A percentile compares a stretch with the other conserved stretches of the same genome.
Conservation (phyloP, 2,329 filamentous ascomycete genomes). For the Sarocladiaceae sp. region DNA sequence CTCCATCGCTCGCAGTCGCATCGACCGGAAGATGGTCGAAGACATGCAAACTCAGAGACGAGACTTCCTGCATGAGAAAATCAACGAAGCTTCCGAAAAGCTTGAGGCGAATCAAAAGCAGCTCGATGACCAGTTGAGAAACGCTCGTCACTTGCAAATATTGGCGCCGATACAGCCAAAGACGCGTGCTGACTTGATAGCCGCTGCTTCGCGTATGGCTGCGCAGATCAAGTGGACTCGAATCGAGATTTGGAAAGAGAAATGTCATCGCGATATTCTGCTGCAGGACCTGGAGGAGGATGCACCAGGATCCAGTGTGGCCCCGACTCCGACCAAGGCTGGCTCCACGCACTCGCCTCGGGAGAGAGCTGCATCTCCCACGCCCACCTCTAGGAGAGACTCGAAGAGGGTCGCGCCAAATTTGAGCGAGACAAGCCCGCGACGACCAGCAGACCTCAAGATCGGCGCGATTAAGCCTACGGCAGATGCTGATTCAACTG, state of each 20-base stretch:
- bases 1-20: conserved; percentile 66
- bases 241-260: conserved; percentile 88
- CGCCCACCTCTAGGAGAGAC: conserved; percentile 20
- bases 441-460: conserved; percentile 21
- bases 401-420: conserved; percentile 22
- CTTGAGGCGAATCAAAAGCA: conserved; percentile 69
- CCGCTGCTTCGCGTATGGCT: conserved; percentile 77
- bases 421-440: conserved; percentile 20
- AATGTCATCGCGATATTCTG: conserved; percentile 86
- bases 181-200: conserved; percentile 80
- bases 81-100: conserved; percentile 77
- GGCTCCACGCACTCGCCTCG: conserved; percentile 20
- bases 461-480: background rate
- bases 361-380: conserved; percentile 21
- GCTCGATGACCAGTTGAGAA: conserved; percentile 78
- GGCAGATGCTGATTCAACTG: background rate
- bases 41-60: conserved; percentile 81
- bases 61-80: conserved; percentile 78
- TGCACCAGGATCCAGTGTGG: conserved; percentile 16
- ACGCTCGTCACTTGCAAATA: conserved; percentile 85
- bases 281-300: conserved; percentile 84
- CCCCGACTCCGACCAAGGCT: conserved; percentile 21
- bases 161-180: conserved; percentile 88
- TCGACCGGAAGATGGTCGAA: conserved; percentile 77
- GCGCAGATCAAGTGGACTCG: conserved; percentile 92